These are phyloP conservation scores for Barbarea vulgaris DNA, from an alignment of 345 rosid species.

Conservation along the genomic window DNA sequence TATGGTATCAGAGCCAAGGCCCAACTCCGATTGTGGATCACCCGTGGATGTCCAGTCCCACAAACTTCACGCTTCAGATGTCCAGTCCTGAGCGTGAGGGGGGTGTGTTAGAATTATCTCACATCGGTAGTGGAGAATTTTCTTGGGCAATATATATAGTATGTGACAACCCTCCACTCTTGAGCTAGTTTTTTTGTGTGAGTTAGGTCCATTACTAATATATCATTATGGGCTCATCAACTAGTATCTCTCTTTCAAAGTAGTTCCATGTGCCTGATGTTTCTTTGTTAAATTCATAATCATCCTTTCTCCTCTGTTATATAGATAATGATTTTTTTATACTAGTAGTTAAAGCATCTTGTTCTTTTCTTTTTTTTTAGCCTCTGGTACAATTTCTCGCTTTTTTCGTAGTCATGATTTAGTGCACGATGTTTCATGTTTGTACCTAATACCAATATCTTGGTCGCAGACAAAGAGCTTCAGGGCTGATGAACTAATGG, in stretches of 20 bases:
- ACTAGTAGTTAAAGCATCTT: background rate
- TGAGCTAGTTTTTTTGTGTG: too few relatives aligned
- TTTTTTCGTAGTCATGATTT: background rate
- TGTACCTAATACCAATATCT: background rate
- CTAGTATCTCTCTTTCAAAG: background rate
- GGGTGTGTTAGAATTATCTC: too few relatives aligned
- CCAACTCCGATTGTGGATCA: too few relatives aligned
- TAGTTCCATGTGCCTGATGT: background rate
- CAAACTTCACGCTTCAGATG: too few relatives aligned
- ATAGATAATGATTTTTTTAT: background rate
- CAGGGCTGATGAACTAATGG: slow-evolving; percentile 20
- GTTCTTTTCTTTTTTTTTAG: too few relatives aligned
- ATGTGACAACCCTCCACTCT: too few relatives aligned
- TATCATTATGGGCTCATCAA: slow-evolving; percentile 1
- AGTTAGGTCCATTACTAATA: too few relatives aligned
- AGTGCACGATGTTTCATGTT: background rate
- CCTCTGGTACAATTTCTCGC: background rate
- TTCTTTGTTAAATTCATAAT: background rate
- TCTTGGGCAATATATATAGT: too few relatives aligned
- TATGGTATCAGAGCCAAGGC: too few relatives aligned
- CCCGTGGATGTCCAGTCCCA: too few relatives aligned
- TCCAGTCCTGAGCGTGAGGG: too few relatives aligned
- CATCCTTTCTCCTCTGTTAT: background rate
- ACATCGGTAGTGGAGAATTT: too few relatives aligned
- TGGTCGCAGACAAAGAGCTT: slow-evolving; percentile 19